phyloP scores from a whole-genome alignment of 2,329 filamentous ascomycete genomes.

The Knoxdaviesia proteae region DNA sequence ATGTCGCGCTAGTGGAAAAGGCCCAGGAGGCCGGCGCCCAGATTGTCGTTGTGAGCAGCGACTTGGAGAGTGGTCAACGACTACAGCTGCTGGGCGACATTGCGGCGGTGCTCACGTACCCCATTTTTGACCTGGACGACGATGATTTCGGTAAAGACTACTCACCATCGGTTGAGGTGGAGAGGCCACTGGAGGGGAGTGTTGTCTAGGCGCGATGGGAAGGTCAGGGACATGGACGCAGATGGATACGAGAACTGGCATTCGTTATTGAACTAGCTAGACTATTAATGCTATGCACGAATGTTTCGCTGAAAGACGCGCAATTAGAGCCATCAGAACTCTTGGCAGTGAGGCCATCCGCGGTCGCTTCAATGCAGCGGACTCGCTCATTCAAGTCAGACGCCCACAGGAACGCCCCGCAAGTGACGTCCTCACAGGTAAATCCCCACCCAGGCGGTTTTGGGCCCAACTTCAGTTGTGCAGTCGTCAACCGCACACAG shows the following conservation, averaged over 20 bases:
- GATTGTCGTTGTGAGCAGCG: slow-evolving; percentile 53
- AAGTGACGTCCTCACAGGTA: slow-evolving; percentile 21
- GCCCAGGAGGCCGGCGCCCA: slow-evolving; percentile 69
- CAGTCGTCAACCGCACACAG: slow-evolving; percentile 38
- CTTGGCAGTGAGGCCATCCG: background rate
- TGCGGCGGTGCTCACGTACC: slow-evolving; percentile 78
- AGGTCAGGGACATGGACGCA: too few relatives aligned
- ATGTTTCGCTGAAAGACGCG: background rate
- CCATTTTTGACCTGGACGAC: slow-evolving; percentile 62
- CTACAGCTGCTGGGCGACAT: slow-evolving; percentile 71
- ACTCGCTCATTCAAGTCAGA: background rate
- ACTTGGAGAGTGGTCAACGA: slow-evolving; percentile 81
- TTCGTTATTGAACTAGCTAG: too few relatives aligned
- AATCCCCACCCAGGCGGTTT: slow-evolving; percentile 40
- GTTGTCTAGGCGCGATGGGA: background rate
- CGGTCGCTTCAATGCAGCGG: too few relatives aligned
- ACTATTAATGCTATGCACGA: too few relatives aligned
- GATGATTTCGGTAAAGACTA: slow-evolving; percentile 28
- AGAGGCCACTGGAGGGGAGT: slow-evolving; percentile 4
- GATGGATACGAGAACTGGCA: too few relatives aligned
- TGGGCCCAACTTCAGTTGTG: slow-evolving; percentile 27
- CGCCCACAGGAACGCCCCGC: background rate
- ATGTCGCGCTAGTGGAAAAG: slow-evolving; percentile 69
- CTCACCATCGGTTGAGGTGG: slow-evolving; percentile 4
- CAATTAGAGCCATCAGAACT: background rate